phyloP scores from a whole-genome alignment of 768 basidiomycete species.

The Lentinus brumalis region DNA sequence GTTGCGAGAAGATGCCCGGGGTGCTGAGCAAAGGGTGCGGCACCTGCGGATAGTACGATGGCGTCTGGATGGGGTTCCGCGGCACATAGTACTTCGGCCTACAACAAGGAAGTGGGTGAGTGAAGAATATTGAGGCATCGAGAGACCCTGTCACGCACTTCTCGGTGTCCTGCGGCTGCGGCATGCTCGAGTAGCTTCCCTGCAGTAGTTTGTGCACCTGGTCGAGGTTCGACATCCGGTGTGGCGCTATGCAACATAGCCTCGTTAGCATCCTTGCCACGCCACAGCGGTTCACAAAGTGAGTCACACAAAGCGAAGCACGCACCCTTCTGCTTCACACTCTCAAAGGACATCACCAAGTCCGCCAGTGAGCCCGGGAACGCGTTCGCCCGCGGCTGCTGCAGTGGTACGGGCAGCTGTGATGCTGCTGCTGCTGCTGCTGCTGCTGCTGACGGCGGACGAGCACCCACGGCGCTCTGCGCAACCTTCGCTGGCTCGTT shows the following conservation, averaged over 20 bases:
- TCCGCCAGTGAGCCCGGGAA: slow-evolving; percentile 90
- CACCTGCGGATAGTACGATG: slow-evolving; percentile 91
- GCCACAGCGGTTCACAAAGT: neutral
- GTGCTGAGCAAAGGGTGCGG: slow-evolving; percentile 81
- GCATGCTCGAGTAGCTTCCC: slow-evolving; percentile 84
- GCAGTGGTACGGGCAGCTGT: slow-evolving; percentile 40
- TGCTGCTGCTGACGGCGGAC: slow-evolving; percentile 55
- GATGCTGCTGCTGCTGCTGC: slow-evolving; percentile 23
- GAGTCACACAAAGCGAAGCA: neutral
- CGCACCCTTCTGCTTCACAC: slow-evolving; percentile 93
- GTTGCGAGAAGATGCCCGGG: slow-evolving; percentile 81
- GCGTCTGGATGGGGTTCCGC: slow-evolving; percentile 87
- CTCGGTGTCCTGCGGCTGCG: slow-evolving; percentile 93
- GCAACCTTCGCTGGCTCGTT: slow-evolving; percentile 26
- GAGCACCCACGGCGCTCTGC: slow-evolving; percentile 34
- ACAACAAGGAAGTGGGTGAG: neutral
- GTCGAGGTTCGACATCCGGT: slow-evolving; percentile 84
- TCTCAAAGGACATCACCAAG: slow-evolving; percentile 92
- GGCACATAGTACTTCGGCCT: slow-evolving; percentile 98
- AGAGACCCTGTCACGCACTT: slow-evolving; percentile 54
- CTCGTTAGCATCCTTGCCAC: slow-evolving; percentile 5
- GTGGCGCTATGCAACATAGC: slow-evolving; percentile 49
- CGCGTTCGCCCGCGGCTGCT: slow-evolving; percentile 45
- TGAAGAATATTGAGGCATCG: neutral
- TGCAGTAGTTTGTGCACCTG: slow-evolving; percentile 94